A percentile compares a stretch with the other conserved stretches of the same genome.
These are phyloP conservation scores for Lepiota brunneoincarnata DNA, from an alignment of 768 basidiomycete genomes.

Conservation along the genomic window DNA sequence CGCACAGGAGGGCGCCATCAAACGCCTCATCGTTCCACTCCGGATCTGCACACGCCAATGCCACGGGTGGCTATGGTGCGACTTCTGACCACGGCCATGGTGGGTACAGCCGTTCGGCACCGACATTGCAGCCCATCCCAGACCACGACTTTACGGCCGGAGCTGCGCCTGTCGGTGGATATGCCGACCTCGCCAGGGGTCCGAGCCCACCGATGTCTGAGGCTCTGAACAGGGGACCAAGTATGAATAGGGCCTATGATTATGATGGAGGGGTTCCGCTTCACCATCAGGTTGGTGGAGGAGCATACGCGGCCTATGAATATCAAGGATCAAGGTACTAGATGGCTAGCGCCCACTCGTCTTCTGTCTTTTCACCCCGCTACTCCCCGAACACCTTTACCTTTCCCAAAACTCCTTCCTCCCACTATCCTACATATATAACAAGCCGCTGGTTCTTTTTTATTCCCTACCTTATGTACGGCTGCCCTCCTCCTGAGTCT, in stretches of 20 bases:
- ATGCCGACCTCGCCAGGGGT: conserved; percentile 79
- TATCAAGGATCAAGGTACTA: conserved; percentile 25
- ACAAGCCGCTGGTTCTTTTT: conserved; percentile 26
- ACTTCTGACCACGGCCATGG: conserved; percentile 3
- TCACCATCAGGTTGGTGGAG: conserved; percentile 55
- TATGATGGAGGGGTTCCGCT: conserved; percentile 61
- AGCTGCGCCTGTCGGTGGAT: conserved; percentile 66
- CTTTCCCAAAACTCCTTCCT: background rate
- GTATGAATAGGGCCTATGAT: conserved; percentile 17
- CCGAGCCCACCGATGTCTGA: conserved; percentile 61
- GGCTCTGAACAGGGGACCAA: conserved; percentile 2
- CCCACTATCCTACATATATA: conserved; percentile 11
- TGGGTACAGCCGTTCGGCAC: conserved; percentile 23
- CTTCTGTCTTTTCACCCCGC: conserved; percentile 5
- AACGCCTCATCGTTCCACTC: conserved; percentile 73
- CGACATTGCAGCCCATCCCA: conserved; percentile 33
- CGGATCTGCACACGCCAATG: conserved; percentile 34
- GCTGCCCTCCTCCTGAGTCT: conserved; percentile 13
- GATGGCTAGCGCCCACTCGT: background rate
- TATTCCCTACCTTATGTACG: conserved; percentile 17
- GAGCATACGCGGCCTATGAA: conserved; percentile 32
- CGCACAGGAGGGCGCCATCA: conserved; percentile 53
- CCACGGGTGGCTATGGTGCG: conserved; percentile 12
- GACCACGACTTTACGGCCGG: conserved; percentile 80
- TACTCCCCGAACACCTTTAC: background rate